Percentiles rank a stretch among this genome's conserved stretches.
Conservation (phyloP, 1,139 yeast genomes). For the Diutina mesorugosa region DNA sequence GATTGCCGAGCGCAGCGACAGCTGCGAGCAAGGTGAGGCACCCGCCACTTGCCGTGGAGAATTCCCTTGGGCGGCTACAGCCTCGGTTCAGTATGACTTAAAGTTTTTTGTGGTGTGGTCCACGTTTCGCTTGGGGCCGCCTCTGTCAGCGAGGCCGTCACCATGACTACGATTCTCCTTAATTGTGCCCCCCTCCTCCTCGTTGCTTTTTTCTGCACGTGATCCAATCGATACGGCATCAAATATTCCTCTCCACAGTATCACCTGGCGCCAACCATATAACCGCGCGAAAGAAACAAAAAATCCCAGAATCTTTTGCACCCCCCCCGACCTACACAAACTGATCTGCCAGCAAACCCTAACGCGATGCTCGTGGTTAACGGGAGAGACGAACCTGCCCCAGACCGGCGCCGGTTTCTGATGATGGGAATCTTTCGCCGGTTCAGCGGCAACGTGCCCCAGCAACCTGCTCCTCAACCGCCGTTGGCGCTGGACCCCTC, state of each 20-base stretch:
- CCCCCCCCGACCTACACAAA: background rate
- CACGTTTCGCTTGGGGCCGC: no score
- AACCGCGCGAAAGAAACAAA: background rate
- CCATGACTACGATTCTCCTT: background rate
- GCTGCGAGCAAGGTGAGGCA: background rate
- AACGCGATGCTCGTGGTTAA: conserved; percentile 1
- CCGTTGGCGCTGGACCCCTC: background rate
- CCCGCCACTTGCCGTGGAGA: background rate
- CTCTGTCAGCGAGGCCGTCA: background rate
- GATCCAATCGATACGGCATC: background rate
- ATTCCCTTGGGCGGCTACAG: no score
- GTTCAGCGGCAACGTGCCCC: background rate
- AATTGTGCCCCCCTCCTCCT: background rate
- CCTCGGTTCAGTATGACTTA: no score
- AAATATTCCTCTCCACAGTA: background rate
- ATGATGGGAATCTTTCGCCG: conserved; percentile 1
- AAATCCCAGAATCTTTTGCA: background rate
- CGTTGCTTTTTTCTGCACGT: background rate
- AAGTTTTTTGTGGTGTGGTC: no score
- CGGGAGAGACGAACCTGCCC: background rate
- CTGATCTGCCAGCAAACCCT: background rate
- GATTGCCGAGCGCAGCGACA: background rate
- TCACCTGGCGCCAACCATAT: background rate
- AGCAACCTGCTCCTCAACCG: background rate
- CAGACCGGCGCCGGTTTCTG: conserved; percentile 1